Evolutionary conservation across 257 asterid genomes (phyloP).

Genomic region (Solanum sitiens): DNA sequence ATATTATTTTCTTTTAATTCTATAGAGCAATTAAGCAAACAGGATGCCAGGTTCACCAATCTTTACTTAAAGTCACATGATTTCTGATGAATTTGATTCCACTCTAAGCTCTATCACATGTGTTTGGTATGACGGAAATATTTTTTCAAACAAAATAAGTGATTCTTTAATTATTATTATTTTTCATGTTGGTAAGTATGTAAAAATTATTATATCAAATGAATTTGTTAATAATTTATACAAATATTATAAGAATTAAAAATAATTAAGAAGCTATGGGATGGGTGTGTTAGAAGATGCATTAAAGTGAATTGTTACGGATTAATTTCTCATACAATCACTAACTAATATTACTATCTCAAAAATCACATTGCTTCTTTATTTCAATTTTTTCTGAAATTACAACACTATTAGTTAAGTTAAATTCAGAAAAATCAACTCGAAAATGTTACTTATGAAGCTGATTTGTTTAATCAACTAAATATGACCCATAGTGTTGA

Average conservation of each 20-base stretch:
- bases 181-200: background rate
- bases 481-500: background rate
- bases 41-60: too few species aligned
- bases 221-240: background rate
- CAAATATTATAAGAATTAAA: background rate
- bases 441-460: background rate
- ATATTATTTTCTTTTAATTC: too few species aligned
- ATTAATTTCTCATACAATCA: background rate
- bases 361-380: too few species aligned
- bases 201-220: background rate
- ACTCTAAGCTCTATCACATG: background rate
- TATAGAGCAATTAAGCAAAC: background rate
- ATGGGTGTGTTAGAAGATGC: background rate
- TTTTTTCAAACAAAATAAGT: too few species aligned
- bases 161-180: too few species aligned
- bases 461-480: background rate
- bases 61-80: background rate
- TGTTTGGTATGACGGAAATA: background rate
- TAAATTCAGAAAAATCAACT: background rate
- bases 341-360: too few species aligned
- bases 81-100: background rate
- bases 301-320: background rate
- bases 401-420: background rate
- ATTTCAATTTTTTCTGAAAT: too few species aligned
- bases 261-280: background rate